Conservation (phyloP, 2,329 filamentous ascomycete species). For the Epicoccum nigrum region DNA sequence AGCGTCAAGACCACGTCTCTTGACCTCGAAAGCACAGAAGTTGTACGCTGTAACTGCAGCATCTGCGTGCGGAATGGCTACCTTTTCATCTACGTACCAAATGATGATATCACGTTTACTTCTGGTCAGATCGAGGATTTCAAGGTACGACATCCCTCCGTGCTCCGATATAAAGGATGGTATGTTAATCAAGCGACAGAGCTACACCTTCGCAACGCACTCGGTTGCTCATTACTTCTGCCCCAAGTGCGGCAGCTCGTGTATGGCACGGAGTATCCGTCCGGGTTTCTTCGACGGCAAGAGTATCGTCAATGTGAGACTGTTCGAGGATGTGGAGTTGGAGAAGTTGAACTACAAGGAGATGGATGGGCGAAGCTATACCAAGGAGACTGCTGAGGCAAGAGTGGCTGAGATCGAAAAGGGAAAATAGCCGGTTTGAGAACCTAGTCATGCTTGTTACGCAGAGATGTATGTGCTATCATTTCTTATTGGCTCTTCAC, state of each 20-base stretch:
- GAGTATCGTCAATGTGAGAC: slow-evolving; percentile 38
- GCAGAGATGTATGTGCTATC: too few species aligned
- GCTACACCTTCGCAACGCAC: slow-evolving; percentile 34
- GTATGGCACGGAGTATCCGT: slow-evolving; percentile 26
- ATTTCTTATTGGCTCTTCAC: too few species aligned
- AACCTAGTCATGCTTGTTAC: background rate
- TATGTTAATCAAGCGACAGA: background rate
- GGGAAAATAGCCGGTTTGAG: background rate
- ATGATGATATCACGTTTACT: slow-evolving; percentile 26
- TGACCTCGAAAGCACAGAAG: slow-evolving; percentile 50
- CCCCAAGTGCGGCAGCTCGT: slow-evolving; percentile 36
- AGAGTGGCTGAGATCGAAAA: slow-evolving; percentile 9
- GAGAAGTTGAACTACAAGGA: slow-evolving; percentile 31
- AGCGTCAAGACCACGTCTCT: slow-evolving; percentile 58
- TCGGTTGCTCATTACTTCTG: slow-evolving; percentile 37
- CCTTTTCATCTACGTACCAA: slow-evolving; percentile 50
- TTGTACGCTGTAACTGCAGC: slow-evolving; percentile 60
- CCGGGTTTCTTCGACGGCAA: slow-evolving; percentile 23
- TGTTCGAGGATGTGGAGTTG: slow-evolving; percentile 36
- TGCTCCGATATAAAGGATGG: too few species aligned
- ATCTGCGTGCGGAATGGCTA: slow-evolving; percentile 60
- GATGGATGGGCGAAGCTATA: slow-evolving; percentile 34
- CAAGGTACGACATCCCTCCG: slow-evolving; percentile 13
- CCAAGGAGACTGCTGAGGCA: slow-evolving; percentile 7
- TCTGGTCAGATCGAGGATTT: slow-evolving; percentile 28